These are phyloP conservation scores for Vachellia collinsii DNA, from an alignment of 306 rosid species.

Conservation along the genomic window DNA sequence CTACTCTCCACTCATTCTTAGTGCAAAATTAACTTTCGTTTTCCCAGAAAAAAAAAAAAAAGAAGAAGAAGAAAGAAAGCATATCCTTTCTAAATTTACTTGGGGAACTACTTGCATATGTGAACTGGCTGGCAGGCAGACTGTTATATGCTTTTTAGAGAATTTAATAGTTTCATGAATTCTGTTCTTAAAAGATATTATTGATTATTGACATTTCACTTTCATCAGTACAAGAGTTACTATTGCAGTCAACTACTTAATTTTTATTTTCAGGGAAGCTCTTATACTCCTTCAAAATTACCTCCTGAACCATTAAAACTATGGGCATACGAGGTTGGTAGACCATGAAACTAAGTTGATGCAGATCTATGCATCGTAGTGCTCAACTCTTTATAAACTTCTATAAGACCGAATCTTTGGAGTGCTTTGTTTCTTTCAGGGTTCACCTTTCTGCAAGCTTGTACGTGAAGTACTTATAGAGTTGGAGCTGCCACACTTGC, in stretches of 20 bases:
- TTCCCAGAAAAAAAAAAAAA: no score
- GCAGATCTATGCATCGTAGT: slow-evolving; percentile 8
- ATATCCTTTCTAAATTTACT: not conserved
- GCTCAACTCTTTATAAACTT: slow-evolving; percentile 20
- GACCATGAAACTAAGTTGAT: slow-evolving; percentile 1
- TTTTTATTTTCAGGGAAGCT: slow-evolving; percentile 63
- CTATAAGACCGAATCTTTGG: slow-evolving; percentile 29
- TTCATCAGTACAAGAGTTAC: not conserved
- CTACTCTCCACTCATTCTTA: not conserved
- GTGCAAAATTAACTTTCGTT: not conserved
- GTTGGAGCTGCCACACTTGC: slow-evolving; percentile 88
- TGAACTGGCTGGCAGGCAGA: not conserved
- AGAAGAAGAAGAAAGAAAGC: not conserved
- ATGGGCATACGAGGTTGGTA: slow-evolving; percentile 96
- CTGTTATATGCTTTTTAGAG: not conserved
- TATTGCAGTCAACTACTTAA: not conserved
- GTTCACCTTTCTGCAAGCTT: slow-evolving; percentile 96
- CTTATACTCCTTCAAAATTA: slow-evolving; percentile 72
- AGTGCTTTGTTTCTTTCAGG: slow-evolving; percentile 55
- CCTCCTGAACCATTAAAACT: slow-evolving; percentile 85
- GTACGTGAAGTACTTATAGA: slow-evolving; percentile 94
- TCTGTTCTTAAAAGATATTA: not conserved
- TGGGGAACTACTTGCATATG: slow-evolving; percentile 10
- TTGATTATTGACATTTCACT: slow-evolving; percentile 16
- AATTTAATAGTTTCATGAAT: slow-evolving; percentile 1